Percentiles rank a stretch among this genome's conserved stretches.
phyloP scores from a whole-genome alignment of 352 stramenopile genomes.

The Elongisporangium undulatum region DNA sequence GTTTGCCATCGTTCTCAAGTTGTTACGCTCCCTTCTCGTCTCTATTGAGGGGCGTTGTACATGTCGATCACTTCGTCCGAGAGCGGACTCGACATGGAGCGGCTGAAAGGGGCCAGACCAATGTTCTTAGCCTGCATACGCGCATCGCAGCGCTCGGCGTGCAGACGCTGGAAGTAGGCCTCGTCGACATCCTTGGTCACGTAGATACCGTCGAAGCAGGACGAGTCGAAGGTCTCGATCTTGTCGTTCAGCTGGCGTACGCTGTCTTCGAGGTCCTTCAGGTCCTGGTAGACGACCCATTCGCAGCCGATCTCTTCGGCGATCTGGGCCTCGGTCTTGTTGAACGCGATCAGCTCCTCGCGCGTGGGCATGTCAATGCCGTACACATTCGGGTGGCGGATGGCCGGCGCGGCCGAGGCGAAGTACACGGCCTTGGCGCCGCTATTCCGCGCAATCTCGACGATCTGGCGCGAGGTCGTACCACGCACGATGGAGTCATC shows the following conservation, averaged over 20 bases:
- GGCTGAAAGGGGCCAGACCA: slow-evolving; percentile 68
- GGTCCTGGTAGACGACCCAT: slow-evolving; percentile 93
- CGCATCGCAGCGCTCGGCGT: slow-evolving; percentile 74
- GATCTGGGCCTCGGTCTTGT: slow-evolving; percentile 93
- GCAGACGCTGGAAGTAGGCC: slow-evolving; percentile 78
- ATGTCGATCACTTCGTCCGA: slow-evolving; percentile 87
- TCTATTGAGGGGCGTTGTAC: slow-evolving; percentile 83
- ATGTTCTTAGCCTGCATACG: slow-evolving; percentile 85
- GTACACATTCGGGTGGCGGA: slow-evolving; percentile 99
- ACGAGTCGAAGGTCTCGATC: slow-evolving; percentile 92
- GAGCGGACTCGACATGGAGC: slow-evolving; percentile 71
- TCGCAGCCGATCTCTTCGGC: slow-evolving; percentile 93
- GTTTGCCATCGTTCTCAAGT: not conserved
- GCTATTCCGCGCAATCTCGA: slow-evolving; percentile 98
- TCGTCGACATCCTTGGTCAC: slow-evolving; percentile 92
- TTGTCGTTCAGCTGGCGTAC: slow-evolving; percentile 66
- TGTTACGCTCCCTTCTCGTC: not conserved
- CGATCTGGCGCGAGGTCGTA: slow-evolving; percentile 97
- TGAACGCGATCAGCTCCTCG: slow-evolving; percentile 97
- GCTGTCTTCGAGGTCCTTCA: slow-evolving; percentile 92
- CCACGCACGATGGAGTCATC: slow-evolving; percentile 99
- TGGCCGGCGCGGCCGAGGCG: slow-evolving; percentile 94
- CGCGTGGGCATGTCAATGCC: slow-evolving; percentile 99
- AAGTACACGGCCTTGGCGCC: slow-evolving; percentile 97
- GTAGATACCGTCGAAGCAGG: slow-evolving; percentile 97